phyloP scores from a whole-genome alignment of 148 eudicot genomes.

The Spergularia bocconei region DNA sequence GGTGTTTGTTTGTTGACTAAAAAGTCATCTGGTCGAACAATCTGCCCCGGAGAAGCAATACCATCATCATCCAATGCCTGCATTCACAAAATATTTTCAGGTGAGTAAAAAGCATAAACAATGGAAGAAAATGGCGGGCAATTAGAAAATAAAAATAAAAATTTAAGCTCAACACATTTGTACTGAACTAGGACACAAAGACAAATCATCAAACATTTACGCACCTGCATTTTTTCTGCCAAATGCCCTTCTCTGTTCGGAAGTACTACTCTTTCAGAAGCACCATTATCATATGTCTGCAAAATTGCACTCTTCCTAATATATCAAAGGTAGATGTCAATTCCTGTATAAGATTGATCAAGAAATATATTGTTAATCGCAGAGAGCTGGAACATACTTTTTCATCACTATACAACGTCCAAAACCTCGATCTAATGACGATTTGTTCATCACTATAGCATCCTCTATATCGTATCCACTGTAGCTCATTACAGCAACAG shows the following conservation, averaged over 20 bases:
- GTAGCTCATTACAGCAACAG: slow-evolving; percentile 98
- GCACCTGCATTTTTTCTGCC: slow-evolving; percentile 80
- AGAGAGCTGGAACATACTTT: slow-evolving; percentile 46
- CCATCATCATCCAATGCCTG: slow-evolving; percentile 94
- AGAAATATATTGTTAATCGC: slow-evolving; percentile 3
- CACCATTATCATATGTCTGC: slow-evolving; percentile 56
- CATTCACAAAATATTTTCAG: background rate
- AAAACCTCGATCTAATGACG: slow-evolving; percentile 98
- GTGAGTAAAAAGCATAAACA: background rate
- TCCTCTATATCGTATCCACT: slow-evolving; percentile 99
- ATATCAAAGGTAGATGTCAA: slow-evolving; percentile 16
- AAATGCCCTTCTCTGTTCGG: slow-evolving; percentile 55
- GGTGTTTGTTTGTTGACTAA: slow-evolving; percentile 78
- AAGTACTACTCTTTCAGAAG: slow-evolving; percentile 54
- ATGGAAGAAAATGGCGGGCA: background rate
- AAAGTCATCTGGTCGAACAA: slow-evolving; percentile 65
- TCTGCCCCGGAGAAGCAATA: slow-evolving; percentile 90
- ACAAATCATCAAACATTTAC: background rate
- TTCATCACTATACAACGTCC: slow-evolving; percentile 99
- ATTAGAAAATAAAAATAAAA: background rate
- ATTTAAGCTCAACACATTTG: background rate
- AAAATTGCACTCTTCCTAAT: slow-evolving; percentile 45
- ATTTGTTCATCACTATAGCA: slow-evolving; percentile 98
- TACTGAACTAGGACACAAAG: background rate
- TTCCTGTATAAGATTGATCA: background rate